phyloP scores from a whole-genome alignment of 331 rosid genomes.

The Malus hybrid region DNA sequence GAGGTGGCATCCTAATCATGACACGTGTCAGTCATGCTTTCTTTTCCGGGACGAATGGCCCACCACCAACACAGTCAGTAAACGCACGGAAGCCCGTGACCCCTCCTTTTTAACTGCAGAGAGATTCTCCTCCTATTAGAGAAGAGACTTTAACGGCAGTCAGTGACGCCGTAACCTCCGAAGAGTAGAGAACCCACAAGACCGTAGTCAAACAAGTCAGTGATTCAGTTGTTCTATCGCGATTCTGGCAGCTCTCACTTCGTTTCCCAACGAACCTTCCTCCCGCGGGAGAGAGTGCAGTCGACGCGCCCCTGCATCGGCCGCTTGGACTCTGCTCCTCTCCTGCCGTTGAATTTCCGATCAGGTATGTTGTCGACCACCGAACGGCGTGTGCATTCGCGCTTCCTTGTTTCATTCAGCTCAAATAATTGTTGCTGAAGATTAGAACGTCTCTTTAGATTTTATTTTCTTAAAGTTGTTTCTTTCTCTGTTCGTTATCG shows the following conservation, averaged over 20 bases:
- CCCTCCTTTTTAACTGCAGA: background rate
- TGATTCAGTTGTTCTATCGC: background rate
- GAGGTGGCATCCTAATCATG: background rate
- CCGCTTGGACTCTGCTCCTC: background rate
- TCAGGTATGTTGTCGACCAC: slow-evolving; percentile 1
- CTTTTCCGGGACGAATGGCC: background rate
- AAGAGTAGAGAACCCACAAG: background rate
- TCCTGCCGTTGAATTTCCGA: background rate
- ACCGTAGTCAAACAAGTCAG: background rate
- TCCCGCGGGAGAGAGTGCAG: background rate
- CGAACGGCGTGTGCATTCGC: background rate
- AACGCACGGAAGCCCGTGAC: background rate
- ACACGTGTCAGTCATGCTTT: background rate
- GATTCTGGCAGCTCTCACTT: background rate
- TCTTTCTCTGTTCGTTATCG: background rate
- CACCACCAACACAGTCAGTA: background rate
- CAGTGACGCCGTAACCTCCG: background rate
- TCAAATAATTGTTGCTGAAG: background rate
- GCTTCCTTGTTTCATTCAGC: background rate
- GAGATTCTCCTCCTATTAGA: no score
- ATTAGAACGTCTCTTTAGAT: background rate
- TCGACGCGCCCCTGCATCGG: background rate
- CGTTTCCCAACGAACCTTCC: background rate
- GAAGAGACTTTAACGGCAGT: background rate
- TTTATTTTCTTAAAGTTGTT: background rate